Base-by-base conservation (phyloP, 306 rosid species). In the Trifolium repens region DNA sequence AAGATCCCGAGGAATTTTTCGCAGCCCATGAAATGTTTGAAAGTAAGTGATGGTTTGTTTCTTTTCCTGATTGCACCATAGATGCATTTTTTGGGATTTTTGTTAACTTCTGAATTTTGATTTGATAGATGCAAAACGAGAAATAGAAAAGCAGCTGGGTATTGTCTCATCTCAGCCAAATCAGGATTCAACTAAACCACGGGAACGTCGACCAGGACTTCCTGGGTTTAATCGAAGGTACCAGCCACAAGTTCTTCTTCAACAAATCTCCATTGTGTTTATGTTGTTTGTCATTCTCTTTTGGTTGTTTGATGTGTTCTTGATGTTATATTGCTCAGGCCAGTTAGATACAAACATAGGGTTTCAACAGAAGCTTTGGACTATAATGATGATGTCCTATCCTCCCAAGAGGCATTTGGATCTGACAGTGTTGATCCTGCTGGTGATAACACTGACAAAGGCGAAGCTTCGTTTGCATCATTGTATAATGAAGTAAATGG, bases 41-140 rank as follows among this genome's bases (percentile, higher is more conserved):
- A 80, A 86, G 99, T 94, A 80, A 83, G 93, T 78, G 24, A 13
- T 54, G 2, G 11, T 57, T 77, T 68, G 39, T 27, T 47, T 78
- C 24, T 46, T 47, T 46, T 30, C 54, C 37, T 58, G 68, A 69
- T 54, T 72, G 13, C 43, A 22, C 52, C 46, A 50, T 50, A 47
- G 49, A 54, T 66, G 44, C 47, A 35, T 19, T 55, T 43, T n/a
- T 65, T 16, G 37, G 65, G 22, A 35, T 81, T 67, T 32, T 39
- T 59, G 57, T 82, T 62, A 68, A 17, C 62, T 46, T 44, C 2
- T 77, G 73, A 47, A 17, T 60, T 71, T 74, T 83, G 74, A 64
- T 86, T 85, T 46, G 72, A 35, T 75, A 96, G 99, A 86, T 83
- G 96, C 98, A 35, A 88, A 74, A 80, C 87, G 79, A 81, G 99